Conservation (phyloP, 2,329 filamentous ascomycete genomes). For the Neoscytalidium dimidiatum region DNA sequence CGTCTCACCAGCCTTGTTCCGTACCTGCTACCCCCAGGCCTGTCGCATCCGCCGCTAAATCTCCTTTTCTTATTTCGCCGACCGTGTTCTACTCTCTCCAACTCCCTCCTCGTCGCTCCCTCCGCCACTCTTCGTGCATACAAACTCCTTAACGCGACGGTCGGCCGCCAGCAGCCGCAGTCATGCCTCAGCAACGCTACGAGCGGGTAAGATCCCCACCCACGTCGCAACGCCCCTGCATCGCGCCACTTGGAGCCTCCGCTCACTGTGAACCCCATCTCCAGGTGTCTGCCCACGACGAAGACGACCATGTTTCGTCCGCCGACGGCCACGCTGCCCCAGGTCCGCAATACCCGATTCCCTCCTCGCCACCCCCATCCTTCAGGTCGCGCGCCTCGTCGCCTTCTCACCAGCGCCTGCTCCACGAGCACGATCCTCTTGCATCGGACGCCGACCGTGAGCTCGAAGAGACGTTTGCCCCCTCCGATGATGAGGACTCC, state of each 20-base stretch:
- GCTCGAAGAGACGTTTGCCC: slow-evolving; percentile 90
- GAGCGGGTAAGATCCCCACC: slow-evolving; percentile 44
- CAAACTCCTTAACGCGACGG: slow-evolving; percentile 14
- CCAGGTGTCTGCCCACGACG: slow-evolving; percentile 48
- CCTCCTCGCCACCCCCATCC: slow-evolving; percentile 65
- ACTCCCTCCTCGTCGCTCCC: slow-evolving; percentile 14
- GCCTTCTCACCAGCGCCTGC: slow-evolving; percentile 54
- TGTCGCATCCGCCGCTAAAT: background rate
- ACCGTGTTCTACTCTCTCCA: background rate
- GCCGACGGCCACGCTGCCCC: slow-evolving; percentile 26
- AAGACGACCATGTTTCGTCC: slow-evolving; percentile 31
- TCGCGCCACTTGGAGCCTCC: background rate
- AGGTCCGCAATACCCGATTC: slow-evolving; percentile 40
- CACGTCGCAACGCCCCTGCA: slow-evolving; percentile 21
- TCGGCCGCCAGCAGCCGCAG: slow-evolving; percentile 24
- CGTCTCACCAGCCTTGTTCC: slow-evolving; percentile 14
- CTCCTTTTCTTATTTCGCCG: slow-evolving; percentile 10
- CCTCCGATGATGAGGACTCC: slow-evolving; percentile 62
- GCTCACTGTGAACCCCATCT: slow-evolving; percentile 1
- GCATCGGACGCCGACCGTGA: slow-evolving; percentile 68
- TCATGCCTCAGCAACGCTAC: slow-evolving; percentile 51
- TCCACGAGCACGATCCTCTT: slow-evolving; percentile 54
- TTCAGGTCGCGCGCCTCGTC: slow-evolving; percentile 86
- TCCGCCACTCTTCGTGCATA: slow-evolving; percentile 4
- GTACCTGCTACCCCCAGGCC: slow-evolving; percentile 1